phyloP scores from a whole-genome alignment of 2,329 filamentous ascomycete species.

The Atkinsonella texensis region DNA sequence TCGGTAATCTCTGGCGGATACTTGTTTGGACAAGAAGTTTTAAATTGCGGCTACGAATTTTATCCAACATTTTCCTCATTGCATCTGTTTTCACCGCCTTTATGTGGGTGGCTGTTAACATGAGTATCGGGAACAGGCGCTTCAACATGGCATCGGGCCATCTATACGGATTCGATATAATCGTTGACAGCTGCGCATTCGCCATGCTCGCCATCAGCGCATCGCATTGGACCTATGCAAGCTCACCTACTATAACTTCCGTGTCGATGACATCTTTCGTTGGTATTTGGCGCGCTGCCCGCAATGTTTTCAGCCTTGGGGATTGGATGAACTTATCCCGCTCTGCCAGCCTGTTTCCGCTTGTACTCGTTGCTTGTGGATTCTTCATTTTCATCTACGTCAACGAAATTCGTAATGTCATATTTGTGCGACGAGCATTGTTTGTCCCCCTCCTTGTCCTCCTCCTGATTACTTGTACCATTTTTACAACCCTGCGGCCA shows the following conservation, averaged over 20 bases:
- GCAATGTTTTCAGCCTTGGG: constrained; percentile 26
- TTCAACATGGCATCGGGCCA: constrained; percentile 25
- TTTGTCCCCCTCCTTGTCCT: constrained; percentile 26
- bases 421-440: constrained; percentile 29
- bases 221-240: constrained; percentile 34
- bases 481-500: constrained; percentile 23
- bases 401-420: constrained; percentile 29
- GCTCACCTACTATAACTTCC: constrained; percentile 29
- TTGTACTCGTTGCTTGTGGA: constrained; percentile 28
- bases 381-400: constrained; percentile 31
- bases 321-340: constrained; percentile 33
- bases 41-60: constrained; percentile 31
- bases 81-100: constrained; percentile 27
- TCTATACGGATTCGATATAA: constrained; percentile 35
- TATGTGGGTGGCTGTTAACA: constrained; percentile 22
- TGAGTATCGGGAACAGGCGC: constrained; percentile 14
- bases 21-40: constrained; percentile 38
- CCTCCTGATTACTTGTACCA: constrained; percentile 24
- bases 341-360: constrained; percentile 22
- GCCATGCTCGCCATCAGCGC: constrained; percentile 31
- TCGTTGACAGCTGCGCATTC: constrained; percentile 35
- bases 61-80: constrained; percentile 30
- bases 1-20: constrained; percentile 38
- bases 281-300: constrained; percentile 24
- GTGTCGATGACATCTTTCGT: constrained; percentile 31